Conservation (phyloP, 768 basidiomycete genomes). For the Pisolithus tinctorius region DNA sequence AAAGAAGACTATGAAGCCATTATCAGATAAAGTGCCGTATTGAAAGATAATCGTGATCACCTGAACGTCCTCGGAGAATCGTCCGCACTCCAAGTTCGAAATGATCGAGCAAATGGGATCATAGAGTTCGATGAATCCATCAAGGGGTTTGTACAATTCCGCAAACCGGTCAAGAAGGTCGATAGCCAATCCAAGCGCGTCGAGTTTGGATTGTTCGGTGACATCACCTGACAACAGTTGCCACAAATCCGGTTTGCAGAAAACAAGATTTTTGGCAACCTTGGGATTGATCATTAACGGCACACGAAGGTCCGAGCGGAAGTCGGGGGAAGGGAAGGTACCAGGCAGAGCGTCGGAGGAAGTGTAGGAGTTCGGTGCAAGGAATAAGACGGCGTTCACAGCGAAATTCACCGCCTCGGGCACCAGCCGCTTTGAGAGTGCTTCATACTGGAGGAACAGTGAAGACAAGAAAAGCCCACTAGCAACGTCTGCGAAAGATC, state of each 20-base stretch:
- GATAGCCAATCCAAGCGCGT: constrained; percentile 59
- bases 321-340: constrained; percentile 66
- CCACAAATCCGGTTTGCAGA: constrained; percentile 42
- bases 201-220: constrained; percentile 61
- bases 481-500: constrained; percentile 66
- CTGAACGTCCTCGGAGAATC: constrained; percentile 46
- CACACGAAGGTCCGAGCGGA: constrained; percentile 41
- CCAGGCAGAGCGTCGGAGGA: constrained; percentile 51
- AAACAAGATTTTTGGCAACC: constrained; percentile 33
- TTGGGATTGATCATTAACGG: constrained; percentile 33
- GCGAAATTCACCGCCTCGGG: constrained; percentile 89
- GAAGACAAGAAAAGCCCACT: constrained; percentile 89
- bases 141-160: constrained; percentile 68
- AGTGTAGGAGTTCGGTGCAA: constrained; percentile 58
- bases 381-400: constrained; percentile 59
- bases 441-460: constrained; percentile 79
- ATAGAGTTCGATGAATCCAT: constrained; percentile 83
- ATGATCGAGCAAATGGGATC: constrained; percentile 59
- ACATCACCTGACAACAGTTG: constrained; percentile 30
- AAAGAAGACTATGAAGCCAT: constrained; percentile 39
- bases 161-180: constrained; percentile 62
- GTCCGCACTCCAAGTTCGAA: constrained; percentile 39
- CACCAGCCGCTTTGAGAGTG: constrained; percentile 74
- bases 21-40: constrained; percentile 8
- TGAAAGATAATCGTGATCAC: constrained; percentile 33